Percentiles rank a stretch among this genome's conserved stretches.
Conservation (phyloP, 106 monocot species). For the Allium cepa region DNA sequence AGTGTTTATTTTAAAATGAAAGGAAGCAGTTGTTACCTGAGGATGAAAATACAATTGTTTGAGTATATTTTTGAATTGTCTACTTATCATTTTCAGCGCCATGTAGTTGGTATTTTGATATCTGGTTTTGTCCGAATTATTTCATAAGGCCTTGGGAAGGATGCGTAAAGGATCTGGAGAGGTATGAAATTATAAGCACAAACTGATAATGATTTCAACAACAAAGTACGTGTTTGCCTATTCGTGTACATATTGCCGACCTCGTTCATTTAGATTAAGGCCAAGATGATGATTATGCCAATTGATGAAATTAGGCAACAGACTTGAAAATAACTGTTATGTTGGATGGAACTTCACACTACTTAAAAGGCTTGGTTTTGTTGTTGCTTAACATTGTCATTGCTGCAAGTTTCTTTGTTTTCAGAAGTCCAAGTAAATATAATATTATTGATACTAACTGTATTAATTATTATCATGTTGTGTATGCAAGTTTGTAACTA, state of each 20-base stretch:
- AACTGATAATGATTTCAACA: no score
- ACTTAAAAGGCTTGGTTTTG: constrained; percentile 59
- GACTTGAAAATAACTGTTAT: not conserved
- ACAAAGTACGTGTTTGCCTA: no score
- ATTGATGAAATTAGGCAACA: no score
- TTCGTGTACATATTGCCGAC: no score
- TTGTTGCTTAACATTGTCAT: constrained; percentile 52
- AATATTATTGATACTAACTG: no score
- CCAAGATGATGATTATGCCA: no score
- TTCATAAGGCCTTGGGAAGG: constrained; percentile 82
- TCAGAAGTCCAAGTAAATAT: constrained; percentile 29
- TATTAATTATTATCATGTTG: no score
- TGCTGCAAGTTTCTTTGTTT: constrained; percentile 57
- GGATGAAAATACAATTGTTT: not conserved
- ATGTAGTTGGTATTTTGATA: constrained; percentile 78
- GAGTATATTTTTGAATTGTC: not conserved
- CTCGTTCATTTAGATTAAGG: no score
- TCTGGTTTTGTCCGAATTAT: constrained; percentile 90
- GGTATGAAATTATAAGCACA: no score
- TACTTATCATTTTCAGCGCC: constrained; percentile 43
- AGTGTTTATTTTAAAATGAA: constrained; percentile 3
- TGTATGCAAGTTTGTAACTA: no score
- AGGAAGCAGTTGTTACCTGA: not conserved
- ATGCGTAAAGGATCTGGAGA: constrained; percentile 59
- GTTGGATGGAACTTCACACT: constrained; percentile 74